Evolutionary conservation across 2,329 filamentous ascomycete species (phyloP).

Genomic region (Epichloe brachyelytri): DNA sequence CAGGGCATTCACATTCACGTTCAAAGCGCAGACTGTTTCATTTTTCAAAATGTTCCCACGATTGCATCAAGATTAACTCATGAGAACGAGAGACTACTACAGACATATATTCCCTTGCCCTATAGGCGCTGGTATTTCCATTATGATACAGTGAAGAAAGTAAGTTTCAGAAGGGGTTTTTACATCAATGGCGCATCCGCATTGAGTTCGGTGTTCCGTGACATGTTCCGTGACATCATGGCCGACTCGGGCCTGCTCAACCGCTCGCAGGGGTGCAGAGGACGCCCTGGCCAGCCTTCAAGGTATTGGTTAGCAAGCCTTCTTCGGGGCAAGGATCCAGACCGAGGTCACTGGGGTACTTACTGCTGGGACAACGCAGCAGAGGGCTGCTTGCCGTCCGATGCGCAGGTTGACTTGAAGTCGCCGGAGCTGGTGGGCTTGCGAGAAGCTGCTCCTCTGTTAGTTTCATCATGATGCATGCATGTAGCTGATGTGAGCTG

Average conservation of each 20-base stretch:
- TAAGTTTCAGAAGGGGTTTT: background rate
- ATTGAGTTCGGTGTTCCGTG: background rate
- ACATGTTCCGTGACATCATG: background rate
- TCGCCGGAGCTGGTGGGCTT: background rate
- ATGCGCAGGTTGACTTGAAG: constrained; percentile 5
- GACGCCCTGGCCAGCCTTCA: constrained; percentile 2
- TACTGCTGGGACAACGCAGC: constrained; percentile 8
- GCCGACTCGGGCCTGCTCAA: background rate
- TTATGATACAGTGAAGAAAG: constrained; percentile 1
- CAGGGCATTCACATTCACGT: too few relatives aligned
- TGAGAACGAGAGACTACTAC: background rate
- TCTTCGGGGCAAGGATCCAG: too few relatives aligned
- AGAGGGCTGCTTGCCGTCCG: background rate
- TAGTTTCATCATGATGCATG: background rate
- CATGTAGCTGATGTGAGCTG: background rate
- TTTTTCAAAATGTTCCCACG: too few relatives aligned
- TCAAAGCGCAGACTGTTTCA: too few relatives aligned
- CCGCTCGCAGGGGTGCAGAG: background rate
- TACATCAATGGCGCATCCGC: background rate
- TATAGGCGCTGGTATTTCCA: background rate
- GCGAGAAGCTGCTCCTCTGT: background rate
- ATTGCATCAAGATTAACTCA: background rate
- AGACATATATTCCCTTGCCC: background rate
- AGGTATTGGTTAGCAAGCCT: background rate
- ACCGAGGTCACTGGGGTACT: background rate